Conservation (phyloP, 805 yeast genomes). For the Candida insectorum region DNA sequence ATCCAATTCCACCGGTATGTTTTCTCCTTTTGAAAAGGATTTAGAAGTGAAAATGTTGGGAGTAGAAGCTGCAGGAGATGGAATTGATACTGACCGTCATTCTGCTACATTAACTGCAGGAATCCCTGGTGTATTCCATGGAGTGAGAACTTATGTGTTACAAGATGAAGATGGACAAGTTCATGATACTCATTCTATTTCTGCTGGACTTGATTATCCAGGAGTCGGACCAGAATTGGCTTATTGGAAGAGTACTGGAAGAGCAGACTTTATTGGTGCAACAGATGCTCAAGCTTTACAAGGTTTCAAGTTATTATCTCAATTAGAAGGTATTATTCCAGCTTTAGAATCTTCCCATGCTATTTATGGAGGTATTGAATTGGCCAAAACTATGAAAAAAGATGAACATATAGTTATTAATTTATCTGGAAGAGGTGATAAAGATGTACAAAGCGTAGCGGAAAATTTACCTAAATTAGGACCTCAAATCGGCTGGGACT, state of each 20-base stretch:
- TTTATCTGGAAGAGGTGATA: slow-evolving; percentile 98
- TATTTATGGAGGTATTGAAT: slow-evolving; percentile 81
- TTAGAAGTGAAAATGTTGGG: slow-evolving; percentile 76
- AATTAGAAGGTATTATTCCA: slow-evolving; percentile 97
- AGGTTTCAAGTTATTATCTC: slow-evolving; percentile 86
- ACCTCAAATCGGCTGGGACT: slow-evolving; percentile 91
- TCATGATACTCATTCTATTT: slow-evolving; percentile 95
- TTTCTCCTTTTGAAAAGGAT: slow-evolving; percentile 89
- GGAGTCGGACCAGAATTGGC: slow-evolving; percentile 99
- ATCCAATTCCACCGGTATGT: slow-evolving; percentile 93
- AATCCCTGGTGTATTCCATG: slow-evolving; percentile 96
- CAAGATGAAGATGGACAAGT: slow-evolving; percentile 94
- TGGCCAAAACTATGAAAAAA: slow-evolving; percentile 76
- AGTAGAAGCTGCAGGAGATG: slow-evolving; percentile 99
- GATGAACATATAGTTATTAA: slow-evolving; percentile 84
- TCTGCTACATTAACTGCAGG: slow-evolving; percentile 97
- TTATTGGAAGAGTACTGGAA: slow-evolving; percentile 88
- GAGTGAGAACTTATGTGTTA: slow-evolving; percentile 90
- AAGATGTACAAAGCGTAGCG: slow-evolving; percentile 97
- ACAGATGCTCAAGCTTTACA: slow-evolving; percentile 92
- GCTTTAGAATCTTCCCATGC: slow-evolving; percentile 99
- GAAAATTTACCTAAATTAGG: slow-evolving; percentile 89
- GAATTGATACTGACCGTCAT: slow-evolving; percentile 82
- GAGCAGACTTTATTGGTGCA: slow-evolving; percentile 88
- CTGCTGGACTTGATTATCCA: slow-evolving; percentile 98